Evolutionary conservation across 805 yeast species (phyloP).

Genomic region (Diddensiella santjacobensis): DNA sequence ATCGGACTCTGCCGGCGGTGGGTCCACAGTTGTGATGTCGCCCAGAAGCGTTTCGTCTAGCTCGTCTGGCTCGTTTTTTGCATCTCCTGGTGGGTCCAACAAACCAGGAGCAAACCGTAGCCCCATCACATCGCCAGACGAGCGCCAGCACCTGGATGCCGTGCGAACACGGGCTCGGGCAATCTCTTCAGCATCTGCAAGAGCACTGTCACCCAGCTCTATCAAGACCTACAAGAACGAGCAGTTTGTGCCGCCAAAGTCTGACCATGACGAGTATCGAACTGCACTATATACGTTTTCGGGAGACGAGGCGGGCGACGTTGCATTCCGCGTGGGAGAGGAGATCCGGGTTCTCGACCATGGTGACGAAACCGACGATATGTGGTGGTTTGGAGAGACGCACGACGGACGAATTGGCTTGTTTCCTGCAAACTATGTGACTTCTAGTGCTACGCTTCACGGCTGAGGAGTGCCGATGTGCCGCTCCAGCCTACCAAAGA

Average conservation of each 20-base stretch:
- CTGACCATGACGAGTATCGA: slow-evolving; percentile 27
- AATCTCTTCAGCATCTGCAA: slow-evolving; percentile 26
- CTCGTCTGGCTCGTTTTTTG: not conserved
- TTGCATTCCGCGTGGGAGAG: slow-evolving; percentile 38
- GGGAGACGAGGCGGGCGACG: slow-evolving; percentile 38
- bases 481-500: slow-evolving; percentile 18
- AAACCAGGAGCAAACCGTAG: slow-evolving; percentile 7
- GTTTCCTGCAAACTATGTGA: slow-evolving; percentile 47
- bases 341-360: slow-evolving; percentile 33
- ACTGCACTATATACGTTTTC: slow-evolving; percentile 35
- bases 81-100: slow-evolving; percentile 2
- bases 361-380: slow-evolving; percentile 36
- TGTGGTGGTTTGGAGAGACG: slow-evolving; percentile 51
- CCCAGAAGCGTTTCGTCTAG: not conserved
- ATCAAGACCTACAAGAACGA: slow-evolving; percentile 2
- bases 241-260: slow-evolving; percentile 17
- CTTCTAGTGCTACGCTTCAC: not conserved
- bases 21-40: not conserved
- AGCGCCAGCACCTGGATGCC: not conserved
- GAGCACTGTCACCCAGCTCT: slow-evolving; percentile 23
- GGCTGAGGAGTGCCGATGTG: not conserved
- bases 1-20: not conserved
- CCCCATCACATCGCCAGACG: slow-evolving; percentile 13
- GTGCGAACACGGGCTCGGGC: slow-evolving; percentile 25
- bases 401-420: slow-evolving; percentile 40